Evolutionary conservation across 2,329 filamentous ascomycete genomes (phyloP).

Genomic region (Pseudogymnoascus sp.): DNA sequence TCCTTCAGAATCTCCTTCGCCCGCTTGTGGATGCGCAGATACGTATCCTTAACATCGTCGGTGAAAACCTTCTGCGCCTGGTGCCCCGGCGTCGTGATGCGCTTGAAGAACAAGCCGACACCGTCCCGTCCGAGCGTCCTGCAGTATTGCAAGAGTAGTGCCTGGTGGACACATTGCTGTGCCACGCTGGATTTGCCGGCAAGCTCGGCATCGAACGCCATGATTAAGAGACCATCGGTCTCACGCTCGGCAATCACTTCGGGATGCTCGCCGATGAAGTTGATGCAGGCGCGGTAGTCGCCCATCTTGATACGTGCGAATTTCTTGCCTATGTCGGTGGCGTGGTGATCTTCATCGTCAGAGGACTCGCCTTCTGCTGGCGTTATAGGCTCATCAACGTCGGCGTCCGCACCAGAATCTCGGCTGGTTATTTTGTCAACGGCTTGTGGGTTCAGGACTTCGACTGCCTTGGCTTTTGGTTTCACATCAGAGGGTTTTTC

Average conservation of each 20-base stretch:
- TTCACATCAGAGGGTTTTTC: conserved; percentile 34
- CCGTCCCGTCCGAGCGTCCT: conserved; percentile 71
- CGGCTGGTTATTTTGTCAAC: conserved; percentile 33
- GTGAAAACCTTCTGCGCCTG: conserved; percentile 84
- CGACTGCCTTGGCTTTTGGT: conserved; percentile 45
- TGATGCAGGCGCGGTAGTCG: conserved; percentile 64
- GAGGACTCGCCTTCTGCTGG: conserved; percentile 44
- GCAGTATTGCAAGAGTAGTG: conserved; percentile 88
- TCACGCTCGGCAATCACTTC: conserved; percentile 74
- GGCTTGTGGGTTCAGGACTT: conserved; percentile 64
- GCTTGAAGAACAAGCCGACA: conserved; percentile 89
- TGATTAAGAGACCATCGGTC: conserved; percentile 80
- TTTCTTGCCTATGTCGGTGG: conserved; percentile 66
- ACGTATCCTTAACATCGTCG: conserved; percentile 87
- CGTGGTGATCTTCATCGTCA: conserved; percentile 66
- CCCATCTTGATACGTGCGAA: conserved; percentile 71
- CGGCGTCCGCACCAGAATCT: conserved; percentile 50
- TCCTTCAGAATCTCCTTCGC: conserved; percentile 39
- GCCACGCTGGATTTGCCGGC: conserved; percentile 68
- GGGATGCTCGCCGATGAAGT: conserved; percentile 72
- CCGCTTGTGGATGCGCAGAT: conserved; percentile 68
- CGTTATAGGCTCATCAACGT: conserved; percentile 44
- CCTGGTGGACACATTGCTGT: conserved; percentile 86
- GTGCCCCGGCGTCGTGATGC: conserved; percentile 81
- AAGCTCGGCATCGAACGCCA: conserved; percentile 84